These are phyloP conservation scores for Ambrosiella beaveri DNA, from an alignment of 2,329 filamentous ascomycete species.

Conservation along the genomic window DNA sequence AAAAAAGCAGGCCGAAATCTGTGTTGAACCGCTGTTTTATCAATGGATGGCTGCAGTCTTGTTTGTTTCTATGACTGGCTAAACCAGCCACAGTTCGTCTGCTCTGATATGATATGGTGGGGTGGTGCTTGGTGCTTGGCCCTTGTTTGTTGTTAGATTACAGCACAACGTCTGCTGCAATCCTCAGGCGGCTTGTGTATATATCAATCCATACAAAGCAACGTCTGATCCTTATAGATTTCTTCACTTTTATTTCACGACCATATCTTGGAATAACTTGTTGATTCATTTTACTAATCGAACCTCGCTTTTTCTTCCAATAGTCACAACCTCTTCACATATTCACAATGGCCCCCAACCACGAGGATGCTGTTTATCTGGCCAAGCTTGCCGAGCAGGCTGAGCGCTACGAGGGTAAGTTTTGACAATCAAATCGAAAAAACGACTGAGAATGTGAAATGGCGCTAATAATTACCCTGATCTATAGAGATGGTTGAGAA, in stretches of 20 bases:
- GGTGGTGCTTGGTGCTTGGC: background rate
- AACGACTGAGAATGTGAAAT: slow-evolving; percentile 1
- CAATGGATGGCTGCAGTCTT: slow-evolving; percentile 1
- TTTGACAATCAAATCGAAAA: slow-evolving; percentile 11
- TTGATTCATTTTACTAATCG: slow-evolving; percentile 1
- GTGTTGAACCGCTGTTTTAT: background rate
- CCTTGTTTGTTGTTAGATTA: background rate
- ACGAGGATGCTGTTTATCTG: slow-evolving; percentile 98
- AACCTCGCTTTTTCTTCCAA: slow-evolving; percentile 1
- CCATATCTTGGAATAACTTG: background rate
- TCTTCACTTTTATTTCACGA: background rate
- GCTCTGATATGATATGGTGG: background rate
- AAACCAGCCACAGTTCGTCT: background rate
- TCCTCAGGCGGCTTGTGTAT: background rate
- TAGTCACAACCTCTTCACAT: slow-evolving; percentile 16
- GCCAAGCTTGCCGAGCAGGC: slow-evolving; percentile 99
- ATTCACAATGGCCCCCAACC: slow-evolving; percentile 37
- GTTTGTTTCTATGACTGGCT: background rate
- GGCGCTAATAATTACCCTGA: slow-evolving; percentile 4
- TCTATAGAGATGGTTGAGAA: slow-evolving; percentile 92
- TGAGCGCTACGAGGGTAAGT: slow-evolving; percentile 94
- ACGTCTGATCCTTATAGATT: slow-evolving; percentile 2
- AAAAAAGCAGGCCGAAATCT: background rate
- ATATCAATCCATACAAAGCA: background rate
- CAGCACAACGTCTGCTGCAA: slow-evolving; percentile 1